Conservation (phyloP, 805 yeast genomes). For the Lipomyces starkeyi region DNA sequence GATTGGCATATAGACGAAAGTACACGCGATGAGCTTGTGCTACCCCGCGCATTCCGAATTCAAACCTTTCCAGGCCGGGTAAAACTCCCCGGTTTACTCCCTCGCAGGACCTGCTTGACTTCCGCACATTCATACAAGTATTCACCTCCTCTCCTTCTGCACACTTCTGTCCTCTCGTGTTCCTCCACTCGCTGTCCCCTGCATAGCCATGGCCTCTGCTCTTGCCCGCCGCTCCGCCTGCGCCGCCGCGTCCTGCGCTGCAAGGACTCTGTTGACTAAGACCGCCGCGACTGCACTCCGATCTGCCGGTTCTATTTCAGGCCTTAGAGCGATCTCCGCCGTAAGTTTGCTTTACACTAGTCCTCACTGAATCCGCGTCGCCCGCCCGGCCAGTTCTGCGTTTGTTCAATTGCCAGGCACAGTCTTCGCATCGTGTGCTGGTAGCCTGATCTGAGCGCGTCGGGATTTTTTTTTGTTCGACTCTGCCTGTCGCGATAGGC, state of each 20-base stretch:
- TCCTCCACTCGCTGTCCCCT: not conserved
- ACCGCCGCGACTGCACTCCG: not conserved
- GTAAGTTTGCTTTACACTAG: constrained; percentile 16
- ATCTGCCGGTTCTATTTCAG: not conserved
- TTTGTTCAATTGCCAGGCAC: not conserved
- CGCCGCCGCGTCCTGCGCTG: constrained; percentile 11
- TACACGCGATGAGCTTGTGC: too few relatives aligned
- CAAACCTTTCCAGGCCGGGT: too few relatives aligned
- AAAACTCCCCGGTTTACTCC: too few relatives aligned
- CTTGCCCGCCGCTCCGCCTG: constrained; percentile 18
- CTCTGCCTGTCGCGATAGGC: not conserved
- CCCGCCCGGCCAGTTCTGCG: not conserved
- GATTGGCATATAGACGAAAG: too few relatives aligned
- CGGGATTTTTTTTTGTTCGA: not conserved
- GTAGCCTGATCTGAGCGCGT: not conserved
- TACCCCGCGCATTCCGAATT: too few relatives aligned
- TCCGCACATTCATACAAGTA: constrained; percentile 1
- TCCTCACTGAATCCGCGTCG: not conserved
- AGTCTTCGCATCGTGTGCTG: not conserved
- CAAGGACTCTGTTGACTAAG: constrained; percentile 6
- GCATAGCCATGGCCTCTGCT: constrained; percentile 13
- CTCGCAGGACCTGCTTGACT: not conserved
- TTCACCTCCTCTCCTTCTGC: not conserved
- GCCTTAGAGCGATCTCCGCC: constrained; percentile 21
- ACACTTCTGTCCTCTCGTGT: constrained; percentile 1